Evolutionary conservation across 257 asterid genomes (phyloP), one percentile per base, ranked within the genome.

Genomic region (Nicotiana obtusifolia): DNA sequence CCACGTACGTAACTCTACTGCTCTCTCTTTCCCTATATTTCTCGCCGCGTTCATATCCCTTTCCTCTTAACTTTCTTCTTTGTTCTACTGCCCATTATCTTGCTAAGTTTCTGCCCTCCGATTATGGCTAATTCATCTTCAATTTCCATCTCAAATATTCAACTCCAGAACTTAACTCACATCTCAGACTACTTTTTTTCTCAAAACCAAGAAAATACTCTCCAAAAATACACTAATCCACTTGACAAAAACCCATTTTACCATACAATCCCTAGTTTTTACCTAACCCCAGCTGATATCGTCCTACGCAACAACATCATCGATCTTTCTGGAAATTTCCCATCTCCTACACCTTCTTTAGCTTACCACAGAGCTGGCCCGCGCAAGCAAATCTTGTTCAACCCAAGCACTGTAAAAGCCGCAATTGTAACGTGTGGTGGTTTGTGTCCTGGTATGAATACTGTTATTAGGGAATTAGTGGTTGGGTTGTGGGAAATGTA

Each of bases 401-500:
- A 84, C 0, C 92, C 95, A 13, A 31, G 75, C 1, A 54, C 37
- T n/a, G 95, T 91, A 9, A 83, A 88, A 5, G 97, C 94, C 1
- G 95, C 91, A 19, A 86, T 94, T 7, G 97, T 94, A 57, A 92
- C 98, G 10, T 94, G 98, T 84, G 98, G 98, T 0, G 97, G 97
- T 0, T 86, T 94, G 19, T 94, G 97, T 86, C 97, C 98, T 0
- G 97, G 97, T 2, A 87, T 93, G 93, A 94, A 93, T 80, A 94
- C 97, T 11, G 97, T 93, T 80, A 91, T 94, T 30, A 64, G 97
- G 81, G 98, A 94, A 90, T 91, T 94, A 83, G 98, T 94, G 80
- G 91, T 89, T 37, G 98, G 94, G 81, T 86, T 94, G 11, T 94
- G 93, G 97, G 97, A 92, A 35, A 82, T 90, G 31, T 94, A 94